phyloP scores from a whole-genome alignment of 495 filamentous ascomycete species.

The Aspergillus haitiensis region DNA sequence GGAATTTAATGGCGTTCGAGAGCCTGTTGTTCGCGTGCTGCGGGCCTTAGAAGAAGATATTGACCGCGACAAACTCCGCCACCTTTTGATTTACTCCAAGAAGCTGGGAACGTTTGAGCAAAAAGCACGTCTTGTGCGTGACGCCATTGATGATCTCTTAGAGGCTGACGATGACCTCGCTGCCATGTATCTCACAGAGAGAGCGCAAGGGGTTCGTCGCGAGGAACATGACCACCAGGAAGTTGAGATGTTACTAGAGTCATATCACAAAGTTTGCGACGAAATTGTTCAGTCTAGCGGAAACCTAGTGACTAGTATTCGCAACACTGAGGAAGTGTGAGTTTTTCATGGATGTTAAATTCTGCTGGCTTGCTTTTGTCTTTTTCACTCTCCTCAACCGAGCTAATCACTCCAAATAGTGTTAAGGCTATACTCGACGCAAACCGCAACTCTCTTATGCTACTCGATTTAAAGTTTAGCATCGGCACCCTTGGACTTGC shows the following conservation, averaged over 20 bases:
- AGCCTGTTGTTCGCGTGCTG: conserved; percentile 86
- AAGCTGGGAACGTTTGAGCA: conserved; percentile 96
- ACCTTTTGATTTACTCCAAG: conserved; percentile 90
- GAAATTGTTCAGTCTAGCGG: conserved; percentile 95
- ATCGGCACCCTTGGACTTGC: conserved; percentile 91
- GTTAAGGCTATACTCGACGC: conserved; percentile 95
- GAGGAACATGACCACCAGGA: conserved; percentile 91
- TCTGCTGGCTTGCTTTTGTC: conserved; percentile 4
- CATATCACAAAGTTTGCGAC: conserved; percentile 95
- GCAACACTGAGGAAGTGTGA: conserved; percentile 98
- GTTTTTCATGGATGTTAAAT: conserved; percentile 20
- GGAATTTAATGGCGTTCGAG: conserved; percentile 89
- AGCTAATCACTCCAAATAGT: conserved; percentile 42
- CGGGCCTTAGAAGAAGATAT: conserved; percentile 95
- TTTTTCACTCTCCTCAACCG: background rate
- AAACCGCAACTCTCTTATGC: conserved; percentile 98
- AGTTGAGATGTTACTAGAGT: conserved; percentile 94
- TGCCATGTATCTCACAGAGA: conserved; percentile 92
- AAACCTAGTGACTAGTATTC: conserved; percentile 90
- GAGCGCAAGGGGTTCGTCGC: conserved; percentile 68
- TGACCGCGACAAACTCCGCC: conserved; percentile 86
- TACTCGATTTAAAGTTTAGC: conserved; percentile 93
- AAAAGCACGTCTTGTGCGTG: conserved; percentile 89
- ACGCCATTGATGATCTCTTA: conserved; percentile 93
- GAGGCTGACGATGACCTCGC: conserved; percentile 96